Conservation (phyloP, 352 stramenopile genomes). For the Globisporangium mamillatum region DNA sequence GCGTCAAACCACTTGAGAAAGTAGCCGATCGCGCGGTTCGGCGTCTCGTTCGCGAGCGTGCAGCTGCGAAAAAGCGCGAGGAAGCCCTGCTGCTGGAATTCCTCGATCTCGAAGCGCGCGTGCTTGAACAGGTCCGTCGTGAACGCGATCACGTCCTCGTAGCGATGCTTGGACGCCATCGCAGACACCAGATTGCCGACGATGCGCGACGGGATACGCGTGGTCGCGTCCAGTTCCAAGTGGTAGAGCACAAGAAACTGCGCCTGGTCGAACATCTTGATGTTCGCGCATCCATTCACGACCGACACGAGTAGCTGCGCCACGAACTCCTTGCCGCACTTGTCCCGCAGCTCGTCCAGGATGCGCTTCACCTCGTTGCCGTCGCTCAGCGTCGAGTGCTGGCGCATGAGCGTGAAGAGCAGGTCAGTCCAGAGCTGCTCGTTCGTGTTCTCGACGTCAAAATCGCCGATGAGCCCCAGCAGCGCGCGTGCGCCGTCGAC, state of each 20-base stretch:
- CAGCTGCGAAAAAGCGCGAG: conserved; percentile 52
- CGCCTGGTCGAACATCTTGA: conserved; percentile 51
- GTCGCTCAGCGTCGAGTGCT: conserved; percentile 30
- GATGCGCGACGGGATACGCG: conserved; percentile 40
- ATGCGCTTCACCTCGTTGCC: conserved; percentile 32
- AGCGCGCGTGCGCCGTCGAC: conserved; percentile 42
- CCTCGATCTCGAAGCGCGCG: conserved; percentile 25
- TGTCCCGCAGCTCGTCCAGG: conserved; percentile 29
- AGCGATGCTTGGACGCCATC: conserved; percentile 35
- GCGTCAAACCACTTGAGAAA: conserved; percentile 42
- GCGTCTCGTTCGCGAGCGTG: conserved; percentile 7
- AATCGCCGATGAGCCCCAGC: conserved; percentile 45
- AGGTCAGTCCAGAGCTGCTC: conserved; percentile 66
- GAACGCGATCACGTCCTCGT: conserved; percentile 35
- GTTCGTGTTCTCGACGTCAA: conserved; percentile 45
- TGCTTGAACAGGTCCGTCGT: conserved; percentile 34
- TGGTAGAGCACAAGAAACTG: conserved; percentile 55
- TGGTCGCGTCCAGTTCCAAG: conserved; percentile 15
- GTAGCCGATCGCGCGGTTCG: conserved; percentile 14
- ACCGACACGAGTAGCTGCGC: conserved; percentile 40
- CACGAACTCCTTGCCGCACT: conserved; percentile 46
- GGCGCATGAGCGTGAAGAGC: conserved; percentile 68
- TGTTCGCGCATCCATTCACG: conserved; percentile 66
- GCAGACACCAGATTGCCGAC: conserved; percentile 48
- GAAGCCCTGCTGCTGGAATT: conserved; percentile 67